phyloP scores from a whole-genome alignment of 192 early-diverging fungal genomes.

The Cladochytrium replicatum region DNA sequence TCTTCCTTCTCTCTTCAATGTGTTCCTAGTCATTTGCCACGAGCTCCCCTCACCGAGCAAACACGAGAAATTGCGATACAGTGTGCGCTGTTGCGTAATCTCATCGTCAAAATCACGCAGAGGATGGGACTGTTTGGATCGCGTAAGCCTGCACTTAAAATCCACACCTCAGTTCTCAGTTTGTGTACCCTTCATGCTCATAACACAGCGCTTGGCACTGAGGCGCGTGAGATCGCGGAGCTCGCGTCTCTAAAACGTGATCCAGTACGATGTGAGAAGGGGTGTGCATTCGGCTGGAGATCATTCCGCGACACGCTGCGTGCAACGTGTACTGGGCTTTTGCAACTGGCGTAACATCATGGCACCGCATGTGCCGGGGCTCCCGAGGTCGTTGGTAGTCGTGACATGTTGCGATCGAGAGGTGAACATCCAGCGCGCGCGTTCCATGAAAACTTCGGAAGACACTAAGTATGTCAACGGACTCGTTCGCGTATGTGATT shows the following conservation, averaged over 20 bases:
- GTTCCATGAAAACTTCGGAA: slow-evolving; percentile 95
- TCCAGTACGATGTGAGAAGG: slow-evolving; percentile 79
- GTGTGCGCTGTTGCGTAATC: slow-evolving; percentile 70
- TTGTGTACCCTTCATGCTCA: no score
- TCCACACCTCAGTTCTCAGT: no score
- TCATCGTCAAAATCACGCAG: slow-evolving; percentile 75
- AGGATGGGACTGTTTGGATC: slow-evolving; percentile 72
- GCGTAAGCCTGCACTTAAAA: no score
- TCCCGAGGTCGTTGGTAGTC: slow-evolving; percentile 69
- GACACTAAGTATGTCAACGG: no score
- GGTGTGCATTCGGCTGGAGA: slow-evolving; percentile 86
- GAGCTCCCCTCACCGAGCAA: no score
- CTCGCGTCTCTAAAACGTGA: no score
- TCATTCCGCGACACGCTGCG: slow-evolving; percentile 87
- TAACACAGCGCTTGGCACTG: no score
- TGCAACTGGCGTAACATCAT: slow-evolving; percentile 68
- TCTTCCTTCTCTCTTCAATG: no score
- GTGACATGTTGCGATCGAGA: slow-evolving; percentile 88
- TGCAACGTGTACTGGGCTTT: slow-evolving; percentile 98
- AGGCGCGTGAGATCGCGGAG: no score
- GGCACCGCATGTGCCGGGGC: slow-evolving; percentile 43
- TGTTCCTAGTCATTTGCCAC: no score
- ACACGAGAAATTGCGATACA: no score
- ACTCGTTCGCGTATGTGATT: no score
- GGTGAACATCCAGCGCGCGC: slow-evolving; percentile 89